Evolutionary conservation across 2,329 filamentous ascomycete species (phyloP).

Genomic region (Penicillium rolfsii): DNA sequence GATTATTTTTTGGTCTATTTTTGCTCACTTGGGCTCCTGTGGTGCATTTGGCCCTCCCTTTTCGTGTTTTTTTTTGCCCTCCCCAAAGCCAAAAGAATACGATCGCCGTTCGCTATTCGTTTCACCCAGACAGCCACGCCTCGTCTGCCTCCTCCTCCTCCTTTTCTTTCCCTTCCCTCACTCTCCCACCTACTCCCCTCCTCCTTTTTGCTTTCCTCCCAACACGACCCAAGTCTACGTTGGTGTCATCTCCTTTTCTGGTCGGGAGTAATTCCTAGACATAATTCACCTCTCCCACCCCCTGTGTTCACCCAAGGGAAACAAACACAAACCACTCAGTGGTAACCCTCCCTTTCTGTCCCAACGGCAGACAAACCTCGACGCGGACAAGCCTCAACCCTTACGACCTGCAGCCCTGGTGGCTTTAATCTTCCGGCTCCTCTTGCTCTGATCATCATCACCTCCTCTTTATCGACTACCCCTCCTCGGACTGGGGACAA

Average conservation of each 20-base stretch:
- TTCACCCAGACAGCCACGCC: constrained; percentile 3
- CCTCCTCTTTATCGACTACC: constrained; percentile 8
- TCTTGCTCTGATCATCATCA: constrained; percentile 5
- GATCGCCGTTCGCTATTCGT: constrained; percentile 13
- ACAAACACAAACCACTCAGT: not conserved
- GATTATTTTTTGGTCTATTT: no score
- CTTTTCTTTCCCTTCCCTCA: constrained; percentile 17
- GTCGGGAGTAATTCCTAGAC: not conserved
- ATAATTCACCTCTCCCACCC: constrained; percentile 1
- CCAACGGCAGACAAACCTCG: not conserved
- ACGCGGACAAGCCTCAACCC: not conserved
- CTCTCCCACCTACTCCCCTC: constrained; percentile 13
- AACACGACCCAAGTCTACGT: constrained; percentile 2
- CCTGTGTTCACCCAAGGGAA: not conserved
- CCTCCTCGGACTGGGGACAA: constrained; percentile 22
- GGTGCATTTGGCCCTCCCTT: not conserved
- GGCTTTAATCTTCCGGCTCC: constrained; percentile 22
- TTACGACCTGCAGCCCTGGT: constrained; percentile 22
- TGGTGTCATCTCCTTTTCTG: constrained; percentile 11
- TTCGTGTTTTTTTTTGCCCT: not conserved
- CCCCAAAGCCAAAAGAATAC: constrained; percentile 11
- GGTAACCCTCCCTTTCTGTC: not conserved
- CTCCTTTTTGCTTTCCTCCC: constrained; percentile 14
- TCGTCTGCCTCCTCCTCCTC: constrained; percentile 1
- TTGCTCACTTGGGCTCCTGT: no score